Base-by-base conservation (phyloP, 2,329 filamentous ascomycete species). In the Penicillium corylophilum region DNA sequence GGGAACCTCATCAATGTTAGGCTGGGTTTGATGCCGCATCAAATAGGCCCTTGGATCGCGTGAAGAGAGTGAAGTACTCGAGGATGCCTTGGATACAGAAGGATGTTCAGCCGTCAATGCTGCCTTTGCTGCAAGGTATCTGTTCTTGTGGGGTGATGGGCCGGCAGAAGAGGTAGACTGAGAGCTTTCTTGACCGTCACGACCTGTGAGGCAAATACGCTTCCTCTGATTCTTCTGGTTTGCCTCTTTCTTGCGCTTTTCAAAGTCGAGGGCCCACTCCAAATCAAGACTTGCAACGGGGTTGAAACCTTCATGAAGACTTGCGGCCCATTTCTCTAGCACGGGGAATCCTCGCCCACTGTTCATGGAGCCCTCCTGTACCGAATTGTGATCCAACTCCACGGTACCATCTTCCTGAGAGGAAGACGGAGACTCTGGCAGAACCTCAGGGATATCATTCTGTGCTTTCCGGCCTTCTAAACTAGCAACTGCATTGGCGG, bases 311-410 rank as follows among this genome's bases (percentile, higher is more conserved):
- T 55, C 36, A 4, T 56, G 55, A 23, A 63, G 51, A 44, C 39
- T 61, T 10, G 60, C 57, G 3, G 60, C 60, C 60, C 60, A 63
- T 41, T 57, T 55, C 16, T 62, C 60, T 7, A 58, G 55, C 16
- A 61, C 62, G 13, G 53, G 63, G 39, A 55, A 64, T 26, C 56
- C 61, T 47, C 53, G 51, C 4, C 60, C 57, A 28, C 54, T 63
- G 13, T 63, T 48, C 44, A 63, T 59, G 7, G 56, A 51, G 1
- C 39, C 38, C 38, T 46, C 12, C 38, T 44, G 35, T 8, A 28
- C 7, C 10, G 36, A 38, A 20, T 9, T 13, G 7, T 44, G 28
- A 13, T 23, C 33, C 4, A 24, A 36, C 26, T 4, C 15, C 33
- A 20, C 1, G 8, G 12, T 20, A 15, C 13, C 29, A 40, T 35